Evolutionary conservation across 805 yeast species (phyloP), one percentile per base, ranked within the genome.

Genomic region (Candida orba): DNA sequence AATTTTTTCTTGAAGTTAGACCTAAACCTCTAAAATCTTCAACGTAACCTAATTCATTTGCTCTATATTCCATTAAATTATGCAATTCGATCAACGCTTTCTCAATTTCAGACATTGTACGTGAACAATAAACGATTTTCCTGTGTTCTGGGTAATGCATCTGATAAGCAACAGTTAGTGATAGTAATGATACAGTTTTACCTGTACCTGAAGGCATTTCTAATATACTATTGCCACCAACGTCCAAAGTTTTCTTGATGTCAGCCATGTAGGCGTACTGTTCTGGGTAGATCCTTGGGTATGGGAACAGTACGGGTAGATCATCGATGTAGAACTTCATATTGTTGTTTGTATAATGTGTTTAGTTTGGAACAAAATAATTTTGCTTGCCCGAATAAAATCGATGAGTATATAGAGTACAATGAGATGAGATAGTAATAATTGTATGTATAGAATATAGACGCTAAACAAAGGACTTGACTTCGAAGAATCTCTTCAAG

Each of bases 191-290:
- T 4, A 93, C 85, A 33, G 99, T 93, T 62, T 93, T 93, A 36
- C 99, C 99, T 4, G 99, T 93, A 4, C 99, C 99, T 6, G 99
- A 93, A 53, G 99, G 99, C 99, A 93, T 93, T 67, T 93, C 99
- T 58, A 93, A 65, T 43, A 93, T 89, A 65, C 96, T 85, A 60
- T 90, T 90, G 12, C 99, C 99, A 2, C 97, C 98, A 1, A 84
- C 95, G 69, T 93, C 99, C 41, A 93, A 65, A 1, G 97, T 85
- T 58, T 82, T 79, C 67, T 93, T 93, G 52, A 93, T 84, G 63
- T 91, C 98, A 49, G 93, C 79, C 99, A 93, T 93, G 65, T 93
- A 93, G 30, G 90, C 93, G 72, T 93, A 93, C 63, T 93, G 99
- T 66, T 93, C 99, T 2, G 99, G 99, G 61, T 93, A 93, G 43